These are phyloP conservation scores for Dactylellina haptotyla DNA, from an alignment of 2,329 filamentous ascomycete species.

Conservation along the genomic window DNA sequence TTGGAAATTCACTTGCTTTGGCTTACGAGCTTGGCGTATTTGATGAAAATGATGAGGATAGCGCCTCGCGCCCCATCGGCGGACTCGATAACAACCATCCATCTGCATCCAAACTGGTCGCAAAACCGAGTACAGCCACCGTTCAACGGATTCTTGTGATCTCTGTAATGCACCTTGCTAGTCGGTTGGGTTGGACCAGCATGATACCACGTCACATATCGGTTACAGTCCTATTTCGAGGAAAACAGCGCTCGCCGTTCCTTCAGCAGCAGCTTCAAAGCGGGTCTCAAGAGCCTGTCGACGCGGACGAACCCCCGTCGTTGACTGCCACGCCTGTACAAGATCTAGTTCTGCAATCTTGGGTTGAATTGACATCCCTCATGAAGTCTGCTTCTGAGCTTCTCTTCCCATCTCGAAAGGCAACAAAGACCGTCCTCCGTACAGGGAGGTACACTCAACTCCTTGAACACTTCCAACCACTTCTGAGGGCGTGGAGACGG, in stretches of 20 bases:
- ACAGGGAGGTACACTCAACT: slow-evolving; percentile 83
- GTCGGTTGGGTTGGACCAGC: slow-evolving; percentile 88
- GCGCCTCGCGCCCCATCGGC: slow-evolving; percentile 34
- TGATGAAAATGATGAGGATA: slow-evolving; percentile 80
- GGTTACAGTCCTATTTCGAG: slow-evolving; percentile 53
- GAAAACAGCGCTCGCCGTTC: slow-evolving; percentile 49
- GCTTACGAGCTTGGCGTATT: slow-evolving; percentile 96
- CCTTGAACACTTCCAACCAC: slow-evolving; percentile 81
- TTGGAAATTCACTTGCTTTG: slow-evolving; percentile 88
- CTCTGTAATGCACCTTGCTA: slow-evolving; percentile 93
- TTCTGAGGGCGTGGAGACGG: slow-evolving; percentile 79
- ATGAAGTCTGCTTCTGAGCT: slow-evolving; percentile 92
- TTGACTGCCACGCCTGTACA: slow-evolving; percentile 48
- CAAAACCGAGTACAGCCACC: slow-evolving; percentile 46
- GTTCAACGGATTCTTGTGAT: slow-evolving; percentile 74
- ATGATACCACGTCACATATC: slow-evolving; percentile 74
- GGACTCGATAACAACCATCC: slow-evolving; percentile 45
- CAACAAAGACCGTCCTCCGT: slow-evolving; percentile 88
- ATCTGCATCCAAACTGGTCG: slow-evolving; percentile 45
- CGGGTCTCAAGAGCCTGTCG: slow-evolving; percentile 42
- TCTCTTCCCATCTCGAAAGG: slow-evolving; percentile 85
- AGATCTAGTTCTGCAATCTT: slow-evolving; percentile 71
- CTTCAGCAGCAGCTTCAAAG: slow-evolving; percentile 49
- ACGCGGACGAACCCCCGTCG: slow-evolving; percentile 44
- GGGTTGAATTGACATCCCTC: slow-evolving; percentile 90